Evolutionary conservation across 176 grass and related monocot genomes (phyloP).

Genomic region (Rhynchospora pubera): DNA sequence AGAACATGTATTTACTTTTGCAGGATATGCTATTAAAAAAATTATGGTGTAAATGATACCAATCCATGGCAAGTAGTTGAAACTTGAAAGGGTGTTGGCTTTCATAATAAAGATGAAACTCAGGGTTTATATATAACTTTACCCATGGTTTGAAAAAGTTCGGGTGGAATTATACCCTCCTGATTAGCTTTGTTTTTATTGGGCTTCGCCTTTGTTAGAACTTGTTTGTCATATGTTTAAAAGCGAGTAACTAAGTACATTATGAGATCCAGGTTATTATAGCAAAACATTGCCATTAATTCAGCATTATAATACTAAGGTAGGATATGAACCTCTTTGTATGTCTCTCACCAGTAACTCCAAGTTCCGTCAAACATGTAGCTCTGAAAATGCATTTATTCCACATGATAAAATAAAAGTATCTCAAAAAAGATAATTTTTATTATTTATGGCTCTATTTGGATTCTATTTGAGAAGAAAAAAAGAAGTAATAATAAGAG

Average conservation of each 20-base stretch:
- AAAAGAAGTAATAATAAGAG: no score
- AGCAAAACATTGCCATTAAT: conserved; percentile 15
- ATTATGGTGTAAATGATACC: background rate
- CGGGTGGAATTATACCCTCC: conserved; percentile 19
- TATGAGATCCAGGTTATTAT: conserved; percentile 14
- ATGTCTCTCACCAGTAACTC: background rate
- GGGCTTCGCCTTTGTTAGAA: conserved; percentile 25
- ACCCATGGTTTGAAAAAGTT: background rate
- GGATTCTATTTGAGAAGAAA: no score
- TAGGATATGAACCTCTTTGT: background rate
- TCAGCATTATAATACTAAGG: background rate
- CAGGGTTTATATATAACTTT: conserved; percentile 11
- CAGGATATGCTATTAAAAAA: background rate
- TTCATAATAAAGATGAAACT: conserved; percentile 1
- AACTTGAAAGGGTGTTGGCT: background rate
- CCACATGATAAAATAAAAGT: no score
- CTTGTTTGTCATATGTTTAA: conserved; percentile 29
- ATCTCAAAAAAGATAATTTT: no score
- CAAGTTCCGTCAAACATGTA: background rate
- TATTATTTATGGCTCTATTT: no score
- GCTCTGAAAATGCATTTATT: no score
- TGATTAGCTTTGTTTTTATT: conserved; percentile 28
- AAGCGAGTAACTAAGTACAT: conserved; percentile 9
- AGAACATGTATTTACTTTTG: background rate
- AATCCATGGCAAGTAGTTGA: background rate